Evolutionary conservation across 768 basidiomycete species (phyloP).

Genomic region (Hemileccinum rubropunctum): DNA sequence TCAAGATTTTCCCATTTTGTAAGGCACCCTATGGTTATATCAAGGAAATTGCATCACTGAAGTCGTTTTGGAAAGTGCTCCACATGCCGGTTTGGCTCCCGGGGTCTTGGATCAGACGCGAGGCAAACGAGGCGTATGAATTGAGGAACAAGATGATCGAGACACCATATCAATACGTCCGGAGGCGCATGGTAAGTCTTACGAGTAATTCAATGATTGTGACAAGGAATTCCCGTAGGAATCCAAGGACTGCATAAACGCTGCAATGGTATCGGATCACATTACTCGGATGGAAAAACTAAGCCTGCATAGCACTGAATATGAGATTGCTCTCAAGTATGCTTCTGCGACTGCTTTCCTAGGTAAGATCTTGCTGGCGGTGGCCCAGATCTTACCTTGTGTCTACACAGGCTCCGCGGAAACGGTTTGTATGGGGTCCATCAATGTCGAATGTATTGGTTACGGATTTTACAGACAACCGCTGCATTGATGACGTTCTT

Average conservation of each 20-base stretch:
- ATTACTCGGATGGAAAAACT: conserved; percentile 13
- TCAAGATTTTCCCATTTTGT: conserved; percentile 15
- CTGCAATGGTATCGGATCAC: conserved; percentile 13
- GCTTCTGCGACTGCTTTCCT: conserved; percentile 10
- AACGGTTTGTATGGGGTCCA: neutral
- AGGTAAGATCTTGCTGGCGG: neutral
- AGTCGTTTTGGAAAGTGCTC: conserved; percentile 1
- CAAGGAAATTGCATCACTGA: neutral
- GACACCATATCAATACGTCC: conserved; percentile 25
- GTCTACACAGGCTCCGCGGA: neutral
- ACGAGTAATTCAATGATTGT: neutral
- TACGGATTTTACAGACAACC: neutral
- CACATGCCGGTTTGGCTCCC: conserved; percentile 36
- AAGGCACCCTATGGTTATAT: neutral
- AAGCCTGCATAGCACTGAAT: conserved; percentile 2
- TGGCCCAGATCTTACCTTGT: neutral
- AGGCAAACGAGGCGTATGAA: conserved; percentile 20
- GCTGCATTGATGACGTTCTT: neutral
- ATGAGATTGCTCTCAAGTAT: conserved; percentile 6
- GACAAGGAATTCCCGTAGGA: neutral
- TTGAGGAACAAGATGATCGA: conserved; percentile 6
- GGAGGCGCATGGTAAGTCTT: conserved; percentile 26
- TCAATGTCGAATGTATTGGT: neutral
- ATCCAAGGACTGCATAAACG: neutral
- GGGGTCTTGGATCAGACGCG: conserved; percentile 36